Evolutionary conservation across 345 rosid genomes (phyloP), one percentile per base, ranked within the genome.

Genomic region (Durio zibethinus): DNA sequence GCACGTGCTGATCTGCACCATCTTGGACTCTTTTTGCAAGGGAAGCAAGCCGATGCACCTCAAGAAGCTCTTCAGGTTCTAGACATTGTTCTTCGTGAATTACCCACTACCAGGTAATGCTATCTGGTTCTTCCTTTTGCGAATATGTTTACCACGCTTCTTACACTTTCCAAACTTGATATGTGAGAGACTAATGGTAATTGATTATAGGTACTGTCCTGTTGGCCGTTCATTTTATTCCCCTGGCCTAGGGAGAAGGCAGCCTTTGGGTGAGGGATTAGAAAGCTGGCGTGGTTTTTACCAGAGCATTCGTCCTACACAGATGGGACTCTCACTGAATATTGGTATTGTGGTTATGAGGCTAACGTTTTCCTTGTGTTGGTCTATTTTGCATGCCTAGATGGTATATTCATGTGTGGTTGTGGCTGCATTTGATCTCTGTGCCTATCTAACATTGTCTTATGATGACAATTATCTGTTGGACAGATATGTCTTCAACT

Each of bases 221-320:
- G 97, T 94, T 68, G 97, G 91, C 59, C 94, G 98, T 72, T 94
- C 98, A 20, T 94, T 94, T 82, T 94, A 91, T 79, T 89, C 95
- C 36, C 97, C 98, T 82, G 70, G 87, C 67, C 85, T 94, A 18
- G 98, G 98, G 77, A 88, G 88, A 80, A 91, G 90, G 82, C 93
- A 90, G 42, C 73, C 93, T 25, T 80, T 94, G 80, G 98, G 98
- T 9, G 97, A 94, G 80, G 98, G 98, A 66, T 78, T 94, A 83
- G 98, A 94, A 84, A 91, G 97, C 78, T 94, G 98, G 98, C 93
- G 97, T 77, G 98, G 98, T 72, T 94, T 94, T 77, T 94, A 94
- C 78, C 98, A 94, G 75, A 94, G 98, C 79, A 93, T 94, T 78
- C 97, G 98, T 53, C 97, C 98, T 11, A 94, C 98, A 12, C 98